Percentiles rank a stretch among this genome's conserved stretches.
phyloP scores from a whole-genome alignment of 2,329 filamentous ascomycete species.

The Daldinia eschscholtzii region DNA sequence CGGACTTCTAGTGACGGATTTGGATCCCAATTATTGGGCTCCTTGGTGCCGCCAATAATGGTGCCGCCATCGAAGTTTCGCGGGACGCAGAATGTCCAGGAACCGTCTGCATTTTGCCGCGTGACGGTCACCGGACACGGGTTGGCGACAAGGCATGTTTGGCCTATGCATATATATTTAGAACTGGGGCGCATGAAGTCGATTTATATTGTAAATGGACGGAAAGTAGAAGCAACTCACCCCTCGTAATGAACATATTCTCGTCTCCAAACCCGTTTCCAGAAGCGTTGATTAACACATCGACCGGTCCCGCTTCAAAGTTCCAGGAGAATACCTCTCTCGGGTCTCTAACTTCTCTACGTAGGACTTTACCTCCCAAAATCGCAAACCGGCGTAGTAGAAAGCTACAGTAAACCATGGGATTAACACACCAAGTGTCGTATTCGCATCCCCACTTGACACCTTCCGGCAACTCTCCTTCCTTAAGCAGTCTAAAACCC shows the following conservation, averaged over 20 bases:
- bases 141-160: conserved; percentile 61
- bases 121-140: conserved; percentile 61
- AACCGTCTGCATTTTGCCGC: conserved; percentile 71
- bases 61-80: conserved; percentile 73
- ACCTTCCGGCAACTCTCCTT: conserved; percentile 57
- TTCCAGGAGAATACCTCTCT: conserved; percentile 56
- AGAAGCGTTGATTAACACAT: conserved; percentile 60
- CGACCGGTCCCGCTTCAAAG: conserved; percentile 47
- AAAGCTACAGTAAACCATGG: conserved; percentile 66
- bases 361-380: conserved; percentile 54
- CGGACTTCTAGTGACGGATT: conserved; percentile 62
- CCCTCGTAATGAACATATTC: conserved; percentile 59
- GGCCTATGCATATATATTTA: conserved; percentile 51
- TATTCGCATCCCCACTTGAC: conserved; percentile 65
- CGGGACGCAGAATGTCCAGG: conserved; percentile 73
- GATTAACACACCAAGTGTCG: conserved; percentile 67
- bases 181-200: not conserved
- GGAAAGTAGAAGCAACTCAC: conserved; percentile 40
- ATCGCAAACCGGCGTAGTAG: conserved; percentile 58
- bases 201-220: not conserved
- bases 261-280: conserved; percentile 60
- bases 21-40: conserved; percentile 67
- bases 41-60: conserved; percentile 75
- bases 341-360: conserved; percentile 54
- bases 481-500: conserved; percentile 56